Base-by-base conservation (phyloP, 805 yeast species). In the Saccharomycopsis capsularis region DNA sequence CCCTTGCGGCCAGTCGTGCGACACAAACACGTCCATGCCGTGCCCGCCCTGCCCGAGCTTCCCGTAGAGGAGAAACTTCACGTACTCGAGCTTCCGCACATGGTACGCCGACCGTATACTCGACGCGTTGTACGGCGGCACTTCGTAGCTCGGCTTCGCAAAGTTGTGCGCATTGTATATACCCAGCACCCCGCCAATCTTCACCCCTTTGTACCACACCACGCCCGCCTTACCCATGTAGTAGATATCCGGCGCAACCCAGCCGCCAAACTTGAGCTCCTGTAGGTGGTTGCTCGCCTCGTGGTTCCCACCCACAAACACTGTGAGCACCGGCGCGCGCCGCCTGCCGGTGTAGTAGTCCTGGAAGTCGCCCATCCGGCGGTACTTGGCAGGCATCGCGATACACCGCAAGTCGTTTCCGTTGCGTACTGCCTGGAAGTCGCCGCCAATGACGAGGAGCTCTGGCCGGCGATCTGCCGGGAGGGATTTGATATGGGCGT, bases 1-100 rank as follows among this genome's bases (percentile, higher is more conserved):
- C 2, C 85, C 86, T 37, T 72, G 80, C 0, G 99, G 99, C 99
- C 99, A 93, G 67, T 93, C 99, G 64, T 93, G 99, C 29, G 86
- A 76, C 46, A 91, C 52, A 61, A 83, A 70, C 1, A 89, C 61
- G 56, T 86, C 85, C 4, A 78, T 42, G 3, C 53, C 40, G 16
- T 48, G 42, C 44, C 53, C 53, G 11, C 51, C 57, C 56, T 51
- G 58, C 43, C 51, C 75, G 57, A 46, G 4, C 18, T 29, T 22
- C 4, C 32, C 38, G 27, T 45, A 53, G 57, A 75, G 55, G 56
- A 69, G 64, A 56, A 87, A 65, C 53, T 83, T 84, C 34, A 79
- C 54, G 48, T 75, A 76, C 49, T 83, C 84, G 47, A 71, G 71
- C 42, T 84, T 75, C 34, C 90, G 76, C 45, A 82, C 79, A 63